Evolutionary conservation across 1,284 basidiomycete genomes (phyloP), one percentile per base, ranked within the genome.

Genomic region (Hymenochaete sp.): DNA sequence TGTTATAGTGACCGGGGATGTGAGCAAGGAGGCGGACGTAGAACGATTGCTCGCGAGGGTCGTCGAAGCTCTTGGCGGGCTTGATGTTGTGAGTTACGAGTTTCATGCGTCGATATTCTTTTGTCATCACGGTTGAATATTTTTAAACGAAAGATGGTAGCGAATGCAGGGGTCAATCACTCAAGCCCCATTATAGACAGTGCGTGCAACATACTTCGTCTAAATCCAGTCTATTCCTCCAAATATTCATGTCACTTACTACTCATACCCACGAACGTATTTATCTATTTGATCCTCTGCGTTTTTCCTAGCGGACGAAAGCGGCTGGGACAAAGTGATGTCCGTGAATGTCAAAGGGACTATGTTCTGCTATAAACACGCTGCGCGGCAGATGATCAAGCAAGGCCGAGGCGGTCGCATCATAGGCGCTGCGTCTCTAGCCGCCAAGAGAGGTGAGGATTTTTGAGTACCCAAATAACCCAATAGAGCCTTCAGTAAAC

Each of bases 11-110:
- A 37, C 44, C 13, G 52, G 44, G n/a, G 55, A 57, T 32, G 48
- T 59, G 6, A 50, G 53, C 26, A 40, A 51, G 28, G 53, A 59
- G 22, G 45, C 38, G n/a, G 48, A 54, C 3, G 53, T 58, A 9
- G 28, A 29, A 18, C 35, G 29, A 9, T 42, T 56, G 27, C 42
- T 58, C 2, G 25, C 55, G 21, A 42, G 40, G 13, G 47, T 49
- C 18, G 53, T 53, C 26, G 22, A 42, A n/a, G 43, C 44, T 19
- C 33, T 56, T 10, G 55, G 55, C 4, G 27, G 49, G 19, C 36
- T 58, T 10, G 54, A 57, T 18, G 52, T 58, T 10, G 57, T 57
- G 39, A n/a, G 49, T 36, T 21, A 25, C 8, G 11, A 16, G 8
- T 35, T 5, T n/a, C 5, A 35, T 35, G 13, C 21, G 32, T 8